Evolutionary conservation across 768 basidiomycete species (phyloP).

Genomic region (Omphalotus guepiniiformis): DNA sequence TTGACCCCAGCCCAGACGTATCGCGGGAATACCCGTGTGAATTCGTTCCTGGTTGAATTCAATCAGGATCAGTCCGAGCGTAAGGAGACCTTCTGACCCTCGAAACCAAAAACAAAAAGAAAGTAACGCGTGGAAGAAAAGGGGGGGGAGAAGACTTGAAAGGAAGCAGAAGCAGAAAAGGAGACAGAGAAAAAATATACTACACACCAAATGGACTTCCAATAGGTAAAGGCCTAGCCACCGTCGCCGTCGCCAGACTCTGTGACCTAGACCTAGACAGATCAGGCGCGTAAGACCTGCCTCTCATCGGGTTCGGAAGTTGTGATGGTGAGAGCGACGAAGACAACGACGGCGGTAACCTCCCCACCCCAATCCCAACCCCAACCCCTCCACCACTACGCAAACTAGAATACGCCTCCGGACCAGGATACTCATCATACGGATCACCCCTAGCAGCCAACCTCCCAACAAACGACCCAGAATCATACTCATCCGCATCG

Average conservation of each 20-base stretch:
- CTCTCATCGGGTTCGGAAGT: conserved; percentile 24
- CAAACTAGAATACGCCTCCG: conserved; percentile 3
- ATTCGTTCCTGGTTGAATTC: neutral
- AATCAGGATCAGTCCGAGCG: neutral
- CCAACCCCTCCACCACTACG: neutral
- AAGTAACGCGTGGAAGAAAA: neutral
- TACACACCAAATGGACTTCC: conserved; percentile 34
- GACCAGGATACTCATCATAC: conserved; percentile 7
- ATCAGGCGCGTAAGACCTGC: conserved; percentile 60
- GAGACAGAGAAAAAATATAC: neutral
- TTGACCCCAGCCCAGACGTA: conserved; percentile 21
- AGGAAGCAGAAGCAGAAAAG: neutral
- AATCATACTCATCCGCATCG: neutral
- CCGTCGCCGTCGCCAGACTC: conserved; percentile 62
- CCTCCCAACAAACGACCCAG: conserved; percentile 6
- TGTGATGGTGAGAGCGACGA: conserved; percentile 13
- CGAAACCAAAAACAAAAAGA: neutral
- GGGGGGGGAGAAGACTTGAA: neutral
- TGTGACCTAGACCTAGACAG: conserved; percentile 73
- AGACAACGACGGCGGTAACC: conserved; percentile 12
- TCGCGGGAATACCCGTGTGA: conserved; percentile 7
- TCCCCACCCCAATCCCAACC: neutral
- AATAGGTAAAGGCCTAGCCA: conserved; percentile 50
- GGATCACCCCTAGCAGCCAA: neutral
- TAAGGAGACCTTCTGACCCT: neutral